A percentile compares a stretch with the other conserved stretches of the same genome.
These are phyloP conservation scores for Coprinopsis cinerea DNA, from an alignment of 768 basidiomycete genomes.

Conservation along the genomic window DNA sequence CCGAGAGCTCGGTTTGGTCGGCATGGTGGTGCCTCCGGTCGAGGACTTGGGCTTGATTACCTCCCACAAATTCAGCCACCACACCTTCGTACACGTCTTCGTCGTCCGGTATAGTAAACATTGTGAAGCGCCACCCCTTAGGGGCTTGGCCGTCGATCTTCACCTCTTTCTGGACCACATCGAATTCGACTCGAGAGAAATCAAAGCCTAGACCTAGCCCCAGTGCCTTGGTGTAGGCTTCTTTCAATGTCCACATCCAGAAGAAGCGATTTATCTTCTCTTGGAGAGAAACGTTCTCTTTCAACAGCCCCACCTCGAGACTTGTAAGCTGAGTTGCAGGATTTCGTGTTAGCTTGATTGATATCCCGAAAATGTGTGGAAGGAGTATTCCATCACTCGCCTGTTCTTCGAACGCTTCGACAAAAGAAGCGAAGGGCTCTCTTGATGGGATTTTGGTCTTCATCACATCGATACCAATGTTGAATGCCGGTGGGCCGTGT, in stretches of 20 bases:
- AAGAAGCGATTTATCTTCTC: constrained; percentile 63
- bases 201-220: constrained; percentile 82
- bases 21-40: too few relatives aligned
- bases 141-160: constrained; percentile 54
- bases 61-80: constrained; percentile 55
- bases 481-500: constrained; percentile 46
- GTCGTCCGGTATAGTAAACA: constrained; percentile 46
- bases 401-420: constrained; percentile 60
- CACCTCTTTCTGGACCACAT: constrained; percentile 44
- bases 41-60: constrained; percentile 25
- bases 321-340: constrained; percentile 33
- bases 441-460: constrained; percentile 58
- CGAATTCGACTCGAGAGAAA: constrained; percentile 70
- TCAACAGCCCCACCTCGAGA: constrained; percentile 33
- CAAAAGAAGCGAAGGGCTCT: constrained; percentile 52
- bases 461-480: constrained; percentile 80
- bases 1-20: background rate
- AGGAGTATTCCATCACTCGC: constrained; percentile 28
- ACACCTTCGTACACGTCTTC: constrained; percentile 60
- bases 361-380: background rate
- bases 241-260: constrained; percentile 87
- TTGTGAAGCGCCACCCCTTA: constrained; percentile 62
- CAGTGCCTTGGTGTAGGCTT: constrained; percentile 86
- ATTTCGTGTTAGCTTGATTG: background rate
- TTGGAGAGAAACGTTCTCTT: constrained; percentile 34